A percentile compares a stretch with the other conserved stretches of the same genome.
Evolutionary conservation across 78 protist species (phyloP).

Genomic region (Protostelium mycophagum): DNA sequence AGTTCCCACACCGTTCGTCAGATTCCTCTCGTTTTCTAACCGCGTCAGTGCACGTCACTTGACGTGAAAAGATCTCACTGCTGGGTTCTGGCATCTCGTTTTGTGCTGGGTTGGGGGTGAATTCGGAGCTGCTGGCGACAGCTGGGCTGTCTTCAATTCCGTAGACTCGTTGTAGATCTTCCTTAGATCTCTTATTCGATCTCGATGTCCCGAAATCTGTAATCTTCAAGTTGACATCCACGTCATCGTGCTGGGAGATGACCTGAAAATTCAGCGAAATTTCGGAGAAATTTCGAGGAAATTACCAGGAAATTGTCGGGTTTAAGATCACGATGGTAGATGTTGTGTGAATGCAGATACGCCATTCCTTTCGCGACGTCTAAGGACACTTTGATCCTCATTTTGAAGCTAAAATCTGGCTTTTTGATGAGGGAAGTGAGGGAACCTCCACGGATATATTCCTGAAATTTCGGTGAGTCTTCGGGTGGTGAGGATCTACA

Average conservation of each 20-base stretch:
- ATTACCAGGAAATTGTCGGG: constrained; percentile 14
- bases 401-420: background rate
- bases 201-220: constrained; percentile 3
- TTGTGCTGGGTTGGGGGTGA: background rate
- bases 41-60: background rate
- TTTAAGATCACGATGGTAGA: constrained; percentile 18
- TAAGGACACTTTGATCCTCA: background rate
- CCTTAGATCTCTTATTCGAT: background rate
- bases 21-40: background rate
- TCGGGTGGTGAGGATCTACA: background rate
- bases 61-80: background rate
- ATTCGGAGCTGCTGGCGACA: background rate
- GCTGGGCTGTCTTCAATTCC: background rate
- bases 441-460: background rate
- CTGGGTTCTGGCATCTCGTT: background rate
- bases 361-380: background rate
- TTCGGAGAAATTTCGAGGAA: too few species aligned
- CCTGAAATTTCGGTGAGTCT: background rate
- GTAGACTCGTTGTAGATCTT: background rate
- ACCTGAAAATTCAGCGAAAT: too few species aligned
- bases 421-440: background rate
- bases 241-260: background rate
- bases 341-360: background rate
- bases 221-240: background rate
- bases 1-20: background rate